Percentiles rank a stretch among this genome's conserved stretches.
Evolutionary conservation across 352 stramenopile species (phyloP).

Genomic region (Pythium sukuiense): DNA sequence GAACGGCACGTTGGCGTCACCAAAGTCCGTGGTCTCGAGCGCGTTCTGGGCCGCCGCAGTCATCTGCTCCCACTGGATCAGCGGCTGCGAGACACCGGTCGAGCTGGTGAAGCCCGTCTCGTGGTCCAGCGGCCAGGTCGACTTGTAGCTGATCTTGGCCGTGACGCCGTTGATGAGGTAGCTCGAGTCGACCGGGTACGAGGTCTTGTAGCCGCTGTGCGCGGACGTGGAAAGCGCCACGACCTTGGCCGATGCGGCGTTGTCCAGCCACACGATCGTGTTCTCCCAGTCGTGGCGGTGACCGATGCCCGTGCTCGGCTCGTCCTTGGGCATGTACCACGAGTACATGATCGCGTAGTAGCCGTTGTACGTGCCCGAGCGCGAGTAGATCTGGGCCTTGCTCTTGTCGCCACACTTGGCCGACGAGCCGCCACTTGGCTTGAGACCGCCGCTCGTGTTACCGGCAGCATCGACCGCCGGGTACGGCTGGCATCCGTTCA

Average conservation of each 20-base stretch:
- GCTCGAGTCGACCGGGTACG: constrained; percentile 15
- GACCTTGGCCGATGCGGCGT: constrained; percentile 11
- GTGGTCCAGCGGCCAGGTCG: not conserved
- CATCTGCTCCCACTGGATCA: constrained; percentile 13
- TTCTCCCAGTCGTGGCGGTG: constrained; percentile 29
- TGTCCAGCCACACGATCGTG: constrained; percentile 43
- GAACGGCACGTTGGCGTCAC: constrained; percentile 4
- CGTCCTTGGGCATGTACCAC: constrained; percentile 52
- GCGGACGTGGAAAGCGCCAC: constrained; percentile 19
- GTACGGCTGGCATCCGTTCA: constrained; percentile 28
- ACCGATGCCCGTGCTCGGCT: constrained; percentile 28
- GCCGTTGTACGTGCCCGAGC: constrained; percentile 28
- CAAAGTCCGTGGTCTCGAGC: constrained; percentile 5
- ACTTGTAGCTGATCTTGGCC: constrained; percentile 1
- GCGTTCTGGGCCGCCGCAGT: not conserved
- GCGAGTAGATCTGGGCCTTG: constrained; percentile 31
- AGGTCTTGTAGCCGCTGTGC: constrained; percentile 24
- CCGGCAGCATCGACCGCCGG: constrained; percentile 26
- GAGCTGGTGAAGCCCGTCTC: not conserved
- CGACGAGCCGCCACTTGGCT: constrained; percentile 14
- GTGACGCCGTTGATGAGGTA: not conserved
- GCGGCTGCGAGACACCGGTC: not conserved
- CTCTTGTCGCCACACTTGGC: constrained; percentile 21
- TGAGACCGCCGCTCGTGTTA: constrained; percentile 27
- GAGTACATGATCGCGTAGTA: constrained; percentile 39